A percentile compares a stretch with the other conserved stretches of the same genome.
These are phyloP conservation scores for Fereydounia khargensis DNA, from an alignment of 1,284 basidiomycete genomes.

Conservation along the genomic window DNA sequence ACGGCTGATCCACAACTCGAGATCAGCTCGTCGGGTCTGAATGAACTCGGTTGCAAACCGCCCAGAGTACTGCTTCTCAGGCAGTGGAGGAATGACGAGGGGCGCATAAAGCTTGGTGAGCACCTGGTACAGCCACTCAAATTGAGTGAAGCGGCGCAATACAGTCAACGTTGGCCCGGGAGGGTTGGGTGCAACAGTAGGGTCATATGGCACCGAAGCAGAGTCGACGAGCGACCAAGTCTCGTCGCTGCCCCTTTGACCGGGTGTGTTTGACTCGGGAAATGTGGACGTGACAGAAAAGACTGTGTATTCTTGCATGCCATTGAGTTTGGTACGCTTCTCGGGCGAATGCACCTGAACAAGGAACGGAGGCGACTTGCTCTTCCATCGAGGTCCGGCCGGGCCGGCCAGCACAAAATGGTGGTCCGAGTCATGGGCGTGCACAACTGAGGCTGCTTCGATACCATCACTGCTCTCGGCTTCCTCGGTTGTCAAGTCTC, in stretches of 20 bases:
- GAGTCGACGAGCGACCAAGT: conserved; percentile 25
- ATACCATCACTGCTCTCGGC: too few relatives aligned
- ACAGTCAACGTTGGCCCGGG: conserved; percentile 59
- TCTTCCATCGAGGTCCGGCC: conserved; percentile 66
- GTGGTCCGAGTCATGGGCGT: conserved; percentile 16
- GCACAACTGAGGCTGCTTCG: too few relatives aligned
- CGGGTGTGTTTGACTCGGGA: conserved; percentile 30
- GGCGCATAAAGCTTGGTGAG: conserved; percentile 69
- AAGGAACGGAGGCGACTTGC: conserved; percentile 69
- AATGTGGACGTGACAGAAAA: conserved; percentile 77
- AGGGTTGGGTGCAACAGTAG: conserved; percentile 18
- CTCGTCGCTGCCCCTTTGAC: conserved; percentile 11
- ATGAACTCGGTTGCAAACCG: conserved; percentile 77
- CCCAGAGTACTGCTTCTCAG: conserved; percentile 77
- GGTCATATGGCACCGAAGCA: conserved; percentile 32
- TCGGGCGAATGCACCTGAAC: conserved; percentile 76
- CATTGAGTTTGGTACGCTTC: conserved; percentile 68
- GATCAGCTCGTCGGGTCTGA: conserved; percentile 73
- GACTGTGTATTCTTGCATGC: conserved; percentile 67
- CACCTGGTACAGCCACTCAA: conserved; percentile 72
- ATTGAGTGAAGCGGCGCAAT: conserved; percentile 77
- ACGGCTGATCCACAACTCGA: conserved; percentile 72
- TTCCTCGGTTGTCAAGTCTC: too few relatives aligned
- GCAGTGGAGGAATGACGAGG: conserved; percentile 74
- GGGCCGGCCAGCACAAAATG: conserved; percentile 73